phyloP scores from a whole-genome alignment of 805 yeast species.

The Saccharomycopsis babjevae region DNA sequence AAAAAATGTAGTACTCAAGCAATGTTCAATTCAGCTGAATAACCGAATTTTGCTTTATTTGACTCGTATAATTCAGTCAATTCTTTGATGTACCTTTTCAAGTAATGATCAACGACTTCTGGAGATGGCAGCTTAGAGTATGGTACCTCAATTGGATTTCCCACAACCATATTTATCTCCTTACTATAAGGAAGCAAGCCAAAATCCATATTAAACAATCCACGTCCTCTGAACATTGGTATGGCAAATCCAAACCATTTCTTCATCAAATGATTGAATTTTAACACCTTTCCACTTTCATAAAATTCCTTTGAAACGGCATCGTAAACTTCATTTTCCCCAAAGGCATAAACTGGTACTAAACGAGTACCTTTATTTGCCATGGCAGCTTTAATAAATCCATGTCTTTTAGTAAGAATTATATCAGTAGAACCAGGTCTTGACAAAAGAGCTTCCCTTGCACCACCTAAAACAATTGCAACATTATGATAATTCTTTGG shows the following conservation, averaged over 20 bases:
- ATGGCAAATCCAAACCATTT: constrained; percentile 67
- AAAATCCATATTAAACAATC: constrained; percentile 84
- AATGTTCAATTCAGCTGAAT: not conserved
- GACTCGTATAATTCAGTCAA: constrained; percentile 54
- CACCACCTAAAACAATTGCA: constrained; percentile 92
- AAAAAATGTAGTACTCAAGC: not conserved
- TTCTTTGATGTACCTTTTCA: constrained; percentile 55
- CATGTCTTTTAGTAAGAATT: constrained; percentile 69
- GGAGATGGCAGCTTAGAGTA: constrained; percentile 33
- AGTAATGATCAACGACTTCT: constrained; percentile 58
- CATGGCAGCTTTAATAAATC: constrained; percentile 81
- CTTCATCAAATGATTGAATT: constrained; percentile 66
- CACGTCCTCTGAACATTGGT: constrained; percentile 88
- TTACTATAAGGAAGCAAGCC: constrained; percentile 83
- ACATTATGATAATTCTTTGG: constrained; percentile 56
- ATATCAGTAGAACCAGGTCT: constrained; percentile 51
- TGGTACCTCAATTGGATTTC: constrained; percentile 56
- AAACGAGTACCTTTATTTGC: constrained; percentile 65
- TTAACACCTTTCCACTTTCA: constrained; percentile 34
- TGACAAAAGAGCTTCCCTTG: constrained; percentile 74
- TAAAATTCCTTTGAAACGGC: constrained; percentile 25
- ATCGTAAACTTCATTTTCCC: constrained; percentile 65
- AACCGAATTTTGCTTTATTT: constrained; percentile 43
- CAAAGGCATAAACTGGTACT: constrained; percentile 87
- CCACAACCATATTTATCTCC: constrained; percentile 68